phyloP scores from a whole-genome alignment of 495 filamentous ascomycete genomes.

The Xylaria scruposa region DNA sequence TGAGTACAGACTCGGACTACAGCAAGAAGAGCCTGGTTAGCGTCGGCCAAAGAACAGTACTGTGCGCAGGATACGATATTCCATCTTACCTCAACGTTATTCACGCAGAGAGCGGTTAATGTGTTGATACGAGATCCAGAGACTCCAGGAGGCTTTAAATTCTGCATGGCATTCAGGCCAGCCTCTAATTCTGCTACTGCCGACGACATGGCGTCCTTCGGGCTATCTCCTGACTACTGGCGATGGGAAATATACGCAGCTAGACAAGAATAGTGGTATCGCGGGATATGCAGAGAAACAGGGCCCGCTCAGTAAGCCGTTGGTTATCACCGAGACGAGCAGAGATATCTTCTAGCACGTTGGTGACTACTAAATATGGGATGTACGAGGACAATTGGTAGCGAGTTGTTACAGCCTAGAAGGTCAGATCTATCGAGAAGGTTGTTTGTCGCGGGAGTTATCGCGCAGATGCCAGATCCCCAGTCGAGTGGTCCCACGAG shows the following conservation, averaged over 20 bases:
- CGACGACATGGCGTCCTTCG: slow-evolving; percentile 67
- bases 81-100: slow-evolving; percentile 89
- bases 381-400: slow-evolving; percentile 30
- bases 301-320: background rate
- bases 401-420: slow-evolving; percentile 28
- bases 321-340: slow-evolving; percentile 27
- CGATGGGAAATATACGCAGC: slow-evolving; percentile 27
- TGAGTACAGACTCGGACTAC: slow-evolving; percentile 92
- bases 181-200: slow-evolving; percentile 90
- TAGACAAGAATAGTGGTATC: slow-evolving; percentile 29
- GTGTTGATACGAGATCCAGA: slow-evolving; percentile 86
- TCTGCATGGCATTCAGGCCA: slow-evolving; percentile 88
- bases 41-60: slow-evolving; percentile 26
- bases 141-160: slow-evolving; percentile 90
- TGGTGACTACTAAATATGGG: slow-evolving; percentile 28
- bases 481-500: slow-evolving; percentile 15
- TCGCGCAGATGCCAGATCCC: slow-evolving; percentile 15
- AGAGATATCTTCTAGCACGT: slow-evolving; percentile 29
- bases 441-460: slow-evolving; percentile 11
- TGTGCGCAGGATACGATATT: slow-evolving; percentile 27
- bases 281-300: slow-evolving; percentile 18
- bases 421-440: slow-evolving; percentile 26
- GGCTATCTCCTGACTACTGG: slow-evolving; percentile 35
- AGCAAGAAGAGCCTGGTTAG: slow-evolving; percentile 43
- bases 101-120: slow-evolving; percentile 83